A percentile compares a stretch with the other conserved stretches of the same genome.
phyloP scores from a whole-genome alignment of 2,329 filamentous ascomycete genomes.

The Fusarium metavorans region DNA sequence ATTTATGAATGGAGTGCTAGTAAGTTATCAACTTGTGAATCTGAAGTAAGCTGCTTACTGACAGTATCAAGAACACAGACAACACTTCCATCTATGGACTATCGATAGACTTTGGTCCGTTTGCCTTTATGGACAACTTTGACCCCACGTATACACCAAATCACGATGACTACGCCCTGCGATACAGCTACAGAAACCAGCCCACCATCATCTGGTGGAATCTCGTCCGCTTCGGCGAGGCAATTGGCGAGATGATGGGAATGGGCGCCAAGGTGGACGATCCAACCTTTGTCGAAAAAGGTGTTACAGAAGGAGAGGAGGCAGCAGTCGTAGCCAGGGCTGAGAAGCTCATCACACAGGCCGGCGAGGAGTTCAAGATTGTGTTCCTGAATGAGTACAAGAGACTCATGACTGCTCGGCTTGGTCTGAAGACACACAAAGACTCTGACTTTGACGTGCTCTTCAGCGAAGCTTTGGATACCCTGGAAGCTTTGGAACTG shows the following conservation, averaged over 20 bases:
- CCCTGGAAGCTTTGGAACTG: conserved; percentile 82
- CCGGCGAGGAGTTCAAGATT: conserved; percentile 88
- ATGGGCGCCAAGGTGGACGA: conserved; percentile 80
- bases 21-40: conserved; percentile 31
- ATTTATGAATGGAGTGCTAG: conserved; percentile 97
- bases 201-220: conserved; percentile 99
- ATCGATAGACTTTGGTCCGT: conserved; percentile 94
- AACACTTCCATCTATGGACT: conserved; percentile 93
- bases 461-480: conserved; percentile 86
- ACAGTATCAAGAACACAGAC: conserved; percentile 78
- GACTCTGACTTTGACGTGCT: conserved; percentile 82
- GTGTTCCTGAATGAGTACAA: conserved; percentile 93
- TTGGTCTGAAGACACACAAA: conserved; percentile 79
- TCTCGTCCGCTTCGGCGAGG: conserved; percentile 89
- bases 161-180: conserved; percentile 88
- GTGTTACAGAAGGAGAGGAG: conserved; percentile 73
- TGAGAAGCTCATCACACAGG: conserved; percentile 83
- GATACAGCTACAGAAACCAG: conserved; percentile 94
- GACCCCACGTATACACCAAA: conserved; percentile 96
- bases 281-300: conserved; percentile 76
- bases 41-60: conserved; percentile 36
- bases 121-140: conserved; percentile 98
- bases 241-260: conserved; percentile 88
- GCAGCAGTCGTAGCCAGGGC: conserved; percentile 81
- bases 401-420: conserved; percentile 80